These are phyloP conservation scores for Ceratobasidium papillatum DNA, from an alignment of 1,284 basidiomycete species.

Conservation along the genomic window DNA sequence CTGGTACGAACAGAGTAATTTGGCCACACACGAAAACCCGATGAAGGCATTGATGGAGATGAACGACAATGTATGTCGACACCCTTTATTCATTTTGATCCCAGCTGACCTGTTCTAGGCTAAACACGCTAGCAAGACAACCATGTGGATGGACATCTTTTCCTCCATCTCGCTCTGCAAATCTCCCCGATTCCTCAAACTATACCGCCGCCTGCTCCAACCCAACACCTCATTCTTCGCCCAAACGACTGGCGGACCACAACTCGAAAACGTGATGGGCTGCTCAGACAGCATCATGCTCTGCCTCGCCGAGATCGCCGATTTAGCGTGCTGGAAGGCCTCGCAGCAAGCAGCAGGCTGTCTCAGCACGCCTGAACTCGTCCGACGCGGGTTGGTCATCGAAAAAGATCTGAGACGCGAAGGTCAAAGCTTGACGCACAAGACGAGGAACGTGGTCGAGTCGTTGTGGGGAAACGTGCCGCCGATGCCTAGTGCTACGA, in stretches of 20 bases:
- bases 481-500: conserved; percentile 8
- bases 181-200: conserved; percentile 68
- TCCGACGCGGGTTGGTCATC: conserved; percentile 49
- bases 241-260: conserved; percentile 47
- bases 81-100: conserved; percentile 61
- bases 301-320: conserved; percentile 74
- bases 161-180: conserved; percentile 68
- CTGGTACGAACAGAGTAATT: conserved; percentile 72
- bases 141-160: conserved; percentile 81
- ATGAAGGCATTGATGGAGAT: conserved; percentile 34
- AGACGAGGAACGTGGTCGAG: background rate
- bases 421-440: background rate
- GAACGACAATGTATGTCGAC: conserved; percentile 23
- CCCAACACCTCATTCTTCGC: conserved; percentile 53
- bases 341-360: conserved; percentile 65
- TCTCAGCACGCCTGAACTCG: conserved; percentile 73
- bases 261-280: conserved; percentile 60
- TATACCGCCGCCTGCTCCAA: conserved; percentile 69
- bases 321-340: conserved; percentile 78
- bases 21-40: conserved; percentile 61
- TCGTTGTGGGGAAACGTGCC: conserved; percentile 29
- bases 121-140: conserved; percentile 70
- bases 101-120: conserved; percentile 60
- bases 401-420: conserved; percentile 41
- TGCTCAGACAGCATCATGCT: conserved; percentile 77